phyloP scores from a whole-genome alignment of 768 basidiomycete genomes.

The Boletus subparvulus region DNA sequence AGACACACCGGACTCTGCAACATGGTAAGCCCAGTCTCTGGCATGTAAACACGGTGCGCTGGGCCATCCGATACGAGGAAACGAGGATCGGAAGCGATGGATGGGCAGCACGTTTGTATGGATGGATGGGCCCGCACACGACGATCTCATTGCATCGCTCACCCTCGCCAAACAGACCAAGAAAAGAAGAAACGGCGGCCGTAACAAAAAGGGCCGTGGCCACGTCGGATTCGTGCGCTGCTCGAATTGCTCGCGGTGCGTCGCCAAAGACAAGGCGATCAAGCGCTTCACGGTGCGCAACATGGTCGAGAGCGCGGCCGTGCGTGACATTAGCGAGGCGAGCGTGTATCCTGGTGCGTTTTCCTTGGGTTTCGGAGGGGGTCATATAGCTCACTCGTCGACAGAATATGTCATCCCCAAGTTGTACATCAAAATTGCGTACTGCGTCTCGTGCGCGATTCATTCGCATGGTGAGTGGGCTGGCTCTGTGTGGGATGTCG shows the following conservation, averaged over 20 bases:
- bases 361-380: too few species aligned
- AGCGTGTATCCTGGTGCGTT: constrained; percentile 84
- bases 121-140: constrained; percentile 5
- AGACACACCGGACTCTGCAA: constrained; percentile 23
- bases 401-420: constrained; percentile 95
- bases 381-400: too few species aligned
- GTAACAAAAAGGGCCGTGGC: constrained; percentile 99
- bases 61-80: neutral
- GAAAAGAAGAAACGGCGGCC: constrained; percentile 98
- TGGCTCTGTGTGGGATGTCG: neutral
- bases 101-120: constrained; percentile 1
- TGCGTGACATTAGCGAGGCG: constrained; percentile 95
- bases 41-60: neutral
- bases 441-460: constrained; percentile 99
- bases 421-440: constrained; percentile 96
- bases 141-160: constrained; percentile 4
- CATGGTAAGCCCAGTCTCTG: constrained; percentile 30
- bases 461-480: constrained; percentile 86
- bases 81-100: constrained; percentile 2
- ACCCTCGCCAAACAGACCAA: constrained; percentile 64
- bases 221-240: constrained; percentile 94
- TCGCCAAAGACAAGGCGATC: constrained; percentile 99
- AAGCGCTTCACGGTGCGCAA: constrained; percentile 99
- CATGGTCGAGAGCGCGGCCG: constrained; percentile 99
- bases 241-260: constrained; percentile 99